Evolutionary conservation across 2,329 filamentous ascomycete species (phyloP), one percentile per base, ranked within the genome.

Genomic region (Claviceps lovelessii): DNA sequence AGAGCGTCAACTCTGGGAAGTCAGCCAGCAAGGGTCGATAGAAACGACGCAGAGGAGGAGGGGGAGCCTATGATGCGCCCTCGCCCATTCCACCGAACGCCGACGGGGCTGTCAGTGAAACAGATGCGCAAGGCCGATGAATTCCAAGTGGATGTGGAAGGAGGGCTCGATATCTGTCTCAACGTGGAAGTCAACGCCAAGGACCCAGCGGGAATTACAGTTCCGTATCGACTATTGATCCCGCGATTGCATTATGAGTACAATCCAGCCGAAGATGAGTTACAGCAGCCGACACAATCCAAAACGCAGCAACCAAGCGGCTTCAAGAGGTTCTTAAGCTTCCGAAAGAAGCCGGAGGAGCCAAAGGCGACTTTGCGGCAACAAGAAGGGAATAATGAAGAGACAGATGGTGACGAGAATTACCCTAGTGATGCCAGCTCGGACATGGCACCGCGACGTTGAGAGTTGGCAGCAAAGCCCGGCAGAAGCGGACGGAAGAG

Each of bases 151-250:
- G 83, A 95, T 64, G 75, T 96, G 0, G 81, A 93, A 65, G 86
- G 85, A 35, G 90, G 89, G 0, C 73, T 98, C 10, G 90, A 96
- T 60, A 84, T 98, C 41, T 86, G 83, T 52, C 71, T 98, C 47
- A 95, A 96, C 62, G 83, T 95, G 58, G 93, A 98, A 70, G 82
- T 96, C 58, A 90, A 85, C 62, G 80, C 87, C 48, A 83, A 81
- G 58, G 90, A 98, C 62, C 91, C 93, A 0, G 79, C 86, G 0
- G 94, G 93, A 15, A 89, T 88, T 59, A 98, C 93, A 0, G 80
- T 83, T 52, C 88, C 90, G 9, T 98, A 98, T 67, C 78, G 89
- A 44, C 72, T 98, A 5, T 77, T 97, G 1, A 84, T 98, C 5
- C 93, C 94, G 11, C 81, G 83, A 53, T 72, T 98, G 52, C 78